Evolutionary conservation across 1,284 basidiomycete genomes (phyloP).

Genomic region (Trichosporon sp.): DNA sequence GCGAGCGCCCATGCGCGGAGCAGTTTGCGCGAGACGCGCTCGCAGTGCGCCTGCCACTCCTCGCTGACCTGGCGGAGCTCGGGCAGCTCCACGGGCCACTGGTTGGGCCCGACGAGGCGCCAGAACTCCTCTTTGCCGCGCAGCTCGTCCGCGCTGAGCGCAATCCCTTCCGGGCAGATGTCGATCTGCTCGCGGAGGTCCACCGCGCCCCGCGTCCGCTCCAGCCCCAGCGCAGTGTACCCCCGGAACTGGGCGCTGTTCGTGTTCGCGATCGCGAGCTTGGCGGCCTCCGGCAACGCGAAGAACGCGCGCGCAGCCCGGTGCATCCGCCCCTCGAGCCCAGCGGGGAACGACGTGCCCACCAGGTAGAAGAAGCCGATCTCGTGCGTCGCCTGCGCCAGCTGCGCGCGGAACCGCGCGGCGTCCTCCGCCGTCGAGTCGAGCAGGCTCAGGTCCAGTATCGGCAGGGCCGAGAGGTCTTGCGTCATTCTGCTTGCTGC

Average conservation of each 20-base stretch:
- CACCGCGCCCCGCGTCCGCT: constrained; percentile 13
- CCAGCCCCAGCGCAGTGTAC: constrained; percentile 17
- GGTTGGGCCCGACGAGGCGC: constrained; percentile 17
- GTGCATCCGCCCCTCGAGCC: constrained; percentile 27
- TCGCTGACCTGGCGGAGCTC: constrained; percentile 1
- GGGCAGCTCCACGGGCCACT: constrained; percentile 16
- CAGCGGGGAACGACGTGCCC: constrained; percentile 25
- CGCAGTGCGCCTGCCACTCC: constrained; percentile 11
- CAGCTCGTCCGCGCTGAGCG: neutral
- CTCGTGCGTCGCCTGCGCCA: constrained; percentile 15
- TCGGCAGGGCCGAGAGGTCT: constrained; percentile 8
- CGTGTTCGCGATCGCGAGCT: constrained; percentile 32
- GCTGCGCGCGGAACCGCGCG: constrained; percentile 12
- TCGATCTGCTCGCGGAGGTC: constrained; percentile 23
- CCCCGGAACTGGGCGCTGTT: constrained; percentile 22
- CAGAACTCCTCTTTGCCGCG: neutral
- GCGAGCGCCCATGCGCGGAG: constrained; percentile 16
- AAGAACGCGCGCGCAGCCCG: constrained; percentile 29
- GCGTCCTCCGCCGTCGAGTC: constrained; percentile 4
- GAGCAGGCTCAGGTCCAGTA: constrained; percentile 17
- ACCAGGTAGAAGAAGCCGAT: constrained; percentile 39
- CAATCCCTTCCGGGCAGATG: constrained; percentile 13
- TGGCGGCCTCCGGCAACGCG: constrained; percentile 26
- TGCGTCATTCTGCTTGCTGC: neutral
- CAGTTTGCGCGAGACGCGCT: constrained; percentile 1